Base-by-base conservation (phyloP, 441 rosid species). In the Bruguiera hainesii region DNA sequence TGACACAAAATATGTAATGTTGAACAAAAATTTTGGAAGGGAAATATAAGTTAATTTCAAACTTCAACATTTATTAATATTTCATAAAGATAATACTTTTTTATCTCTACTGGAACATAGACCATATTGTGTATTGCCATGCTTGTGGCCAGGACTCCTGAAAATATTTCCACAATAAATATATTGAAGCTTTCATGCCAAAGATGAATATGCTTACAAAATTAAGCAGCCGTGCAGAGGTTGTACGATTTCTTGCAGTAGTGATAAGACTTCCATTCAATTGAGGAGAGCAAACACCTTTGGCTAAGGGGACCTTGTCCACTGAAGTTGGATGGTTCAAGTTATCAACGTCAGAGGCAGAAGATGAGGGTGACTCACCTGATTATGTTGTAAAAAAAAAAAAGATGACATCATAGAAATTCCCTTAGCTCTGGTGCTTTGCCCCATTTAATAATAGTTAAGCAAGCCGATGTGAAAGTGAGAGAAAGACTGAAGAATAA, bases 341-440 rank as follows among this genome's bases (percentile, higher is more conserved):
- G 80, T 84, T 89, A 73, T 94, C 99, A 42, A 88, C 74, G 76
- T 94, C 99, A 20, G 99, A 94, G 71, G 91, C 87, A 31, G 97
- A 91, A 28, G 99, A 91, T 37, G 98, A 89, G 16, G 99, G 96
- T 60, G 97, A 91, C 73, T 91, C 98, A 70, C 97, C 98, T 94
- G 81, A 61, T 61, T 65, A 79, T 33, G 61, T 50, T 16, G 23
- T 61, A 58, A 62, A n/a, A 62, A 56, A 48, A 56, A 48, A 19
- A 56, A 51, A 60, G 13, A 25, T n/a, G 60, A 60, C 9, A 60
- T 31, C 8, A 35, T 3, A 19, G 30, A 57, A 7, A 49, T 58
- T 57, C 28, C 60, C 58, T 28, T 49, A 28, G 11, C 50, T 25
- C 48, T n/a, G 5, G 21, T 39, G 30, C 3, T 21, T 21, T 48